These are phyloP conservation scores for Fistulifera solaris DNA, from an alignment of 108 stramenopile species.

Conservation along the genomic window DNA sequence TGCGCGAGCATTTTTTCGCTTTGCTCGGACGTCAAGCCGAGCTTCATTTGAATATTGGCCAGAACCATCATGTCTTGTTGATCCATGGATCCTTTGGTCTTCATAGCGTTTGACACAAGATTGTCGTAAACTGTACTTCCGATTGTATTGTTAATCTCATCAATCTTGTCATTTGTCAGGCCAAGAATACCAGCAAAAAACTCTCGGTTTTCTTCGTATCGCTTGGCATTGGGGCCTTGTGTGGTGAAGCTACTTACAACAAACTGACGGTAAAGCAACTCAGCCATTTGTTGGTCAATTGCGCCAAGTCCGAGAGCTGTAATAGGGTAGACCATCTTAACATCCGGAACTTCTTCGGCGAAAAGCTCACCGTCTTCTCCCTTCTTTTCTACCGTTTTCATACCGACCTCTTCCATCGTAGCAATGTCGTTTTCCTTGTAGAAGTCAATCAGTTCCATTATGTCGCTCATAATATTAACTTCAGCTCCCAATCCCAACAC, in stretches of 20 bases:
- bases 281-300: slow-evolving; percentile 60
- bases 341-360: slow-evolving; percentile 49
- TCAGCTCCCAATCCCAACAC: slow-evolving; percentile 77
- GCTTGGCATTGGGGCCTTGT: slow-evolving; percentile 56
- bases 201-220: slow-evolving; percentile 58
- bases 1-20: slow-evolving; percentile 61
- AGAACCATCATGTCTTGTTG: slow-evolving; percentile 94
- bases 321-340: slow-evolving; percentile 70
- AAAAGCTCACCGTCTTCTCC: slow-evolving; percentile 43
- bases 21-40: slow-evolving; percentile 65
- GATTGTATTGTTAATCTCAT: slow-evolving; percentile 68
- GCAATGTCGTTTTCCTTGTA: slow-evolving; percentile 76
- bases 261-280: slow-evolving; percentile 76
- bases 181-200: slow-evolving; percentile 81
- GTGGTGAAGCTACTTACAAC: slow-evolving; percentile 75
- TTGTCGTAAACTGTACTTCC: slow-evolving; percentile 82
- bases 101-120: slow-evolving; percentile 68
- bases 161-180: slow-evolving; percentile 58
- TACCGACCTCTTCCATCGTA: slow-evolving; percentile 52
- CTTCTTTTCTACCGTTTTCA: slow-evolving; percentile 57
- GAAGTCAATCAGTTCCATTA: slow-evolving; percentile 82
- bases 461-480: slow-evolving; percentile 80
- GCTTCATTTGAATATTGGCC: slow-evolving; percentile 76
- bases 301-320: slow-evolving; percentile 57
- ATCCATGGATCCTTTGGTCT: slow-evolving; percentile 71